Conservation (phyloP, 1,284 basidiomycete genomes). For the Tilletia setariae region DNA sequence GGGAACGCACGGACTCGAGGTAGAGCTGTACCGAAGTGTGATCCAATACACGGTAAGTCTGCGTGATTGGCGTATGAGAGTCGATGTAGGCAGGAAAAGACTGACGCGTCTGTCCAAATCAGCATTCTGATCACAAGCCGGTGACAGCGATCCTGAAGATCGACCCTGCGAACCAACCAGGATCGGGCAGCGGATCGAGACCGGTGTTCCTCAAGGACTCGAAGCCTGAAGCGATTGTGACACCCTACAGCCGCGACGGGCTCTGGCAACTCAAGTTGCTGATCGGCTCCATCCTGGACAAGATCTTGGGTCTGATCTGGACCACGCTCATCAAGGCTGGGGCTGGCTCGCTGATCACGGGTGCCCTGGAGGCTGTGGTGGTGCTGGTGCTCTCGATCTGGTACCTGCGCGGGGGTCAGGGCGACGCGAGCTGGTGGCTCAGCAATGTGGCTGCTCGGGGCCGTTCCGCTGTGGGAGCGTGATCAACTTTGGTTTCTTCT, state of each 20-base stretch:
- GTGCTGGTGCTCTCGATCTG: constrained; percentile 35
- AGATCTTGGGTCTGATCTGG: constrained; percentile 72
- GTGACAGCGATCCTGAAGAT: constrained; percentile 51
- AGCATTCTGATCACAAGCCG: constrained; percentile 54
- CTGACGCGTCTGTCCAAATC: neutral
- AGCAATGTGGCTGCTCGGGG: neutral
- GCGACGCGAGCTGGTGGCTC: constrained; percentile 14
- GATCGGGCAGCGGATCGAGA: constrained; percentile 41
- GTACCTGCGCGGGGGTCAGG: constrained; percentile 29
- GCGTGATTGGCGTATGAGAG: neutral
- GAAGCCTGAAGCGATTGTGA: constrained; percentile 20
- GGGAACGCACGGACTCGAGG: constrained; percentile 31
- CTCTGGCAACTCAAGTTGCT: constrained; percentile 63
- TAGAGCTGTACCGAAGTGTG: constrained; percentile 51
- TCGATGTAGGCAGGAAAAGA: neutral
- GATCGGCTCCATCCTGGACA: constrained; percentile 67
- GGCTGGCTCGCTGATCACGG: constrained; percentile 62
- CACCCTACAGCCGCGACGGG: constrained; percentile 41
- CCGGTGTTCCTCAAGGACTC: constrained; percentile 56
- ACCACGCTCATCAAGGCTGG: constrained; percentile 69
- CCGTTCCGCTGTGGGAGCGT: no score
- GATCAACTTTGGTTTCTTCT: no score
- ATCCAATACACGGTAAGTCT: constrained; percentile 39
- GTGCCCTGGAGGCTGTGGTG: constrained; percentile 34
- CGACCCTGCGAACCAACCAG: constrained; percentile 60